These are phyloP conservation scores for Komagataea norvegica DNA, from an alignment of 1,139 yeast genomes.

Conservation along the genomic window DNA sequence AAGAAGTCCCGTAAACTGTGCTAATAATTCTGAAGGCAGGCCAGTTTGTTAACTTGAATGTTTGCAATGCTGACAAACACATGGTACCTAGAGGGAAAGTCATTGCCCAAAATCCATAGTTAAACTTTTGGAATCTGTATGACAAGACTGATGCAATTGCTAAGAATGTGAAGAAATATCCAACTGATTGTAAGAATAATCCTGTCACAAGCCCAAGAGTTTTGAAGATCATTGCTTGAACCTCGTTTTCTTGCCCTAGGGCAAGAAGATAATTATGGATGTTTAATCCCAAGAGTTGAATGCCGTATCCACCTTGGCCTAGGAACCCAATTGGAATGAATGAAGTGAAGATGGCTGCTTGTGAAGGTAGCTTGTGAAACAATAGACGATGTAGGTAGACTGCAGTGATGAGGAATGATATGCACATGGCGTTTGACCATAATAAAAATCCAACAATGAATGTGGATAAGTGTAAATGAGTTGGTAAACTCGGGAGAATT, in stretches of 20 bases:
- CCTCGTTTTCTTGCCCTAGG: conserved; percentile 10
- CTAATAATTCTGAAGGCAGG: conserved; percentile 56
- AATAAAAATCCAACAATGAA: conserved; percentile 50
- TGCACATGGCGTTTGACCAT: conserved; percentile 63
- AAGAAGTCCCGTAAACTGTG: conserved; percentile 51
- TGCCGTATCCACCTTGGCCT: conserved; percentile 79
- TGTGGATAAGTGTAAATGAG: conserved; percentile 44
- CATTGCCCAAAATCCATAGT: conserved; percentile 75
- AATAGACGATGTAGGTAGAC: conserved; percentile 57
- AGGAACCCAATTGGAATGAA: conserved; percentile 65
- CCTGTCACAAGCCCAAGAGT: conserved; percentile 32
- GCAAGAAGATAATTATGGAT: conserved; percentile 16
- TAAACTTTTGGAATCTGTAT: conserved; percentile 38
- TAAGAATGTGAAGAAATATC: conserved; percentile 57
- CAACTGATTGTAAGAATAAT: conserved; percentile 51
- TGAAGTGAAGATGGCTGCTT: conserved; percentile 41
- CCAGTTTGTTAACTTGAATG: conserved; percentile 43
- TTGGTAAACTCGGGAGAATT: conserved; percentile 43
- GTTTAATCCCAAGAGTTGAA: conserved; percentile 53
- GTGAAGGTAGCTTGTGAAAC: conserved; percentile 54
- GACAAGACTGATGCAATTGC: conserved; percentile 44
- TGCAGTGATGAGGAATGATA: conserved; percentile 54
- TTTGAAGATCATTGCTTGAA: conserved; percentile 23
- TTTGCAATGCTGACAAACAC: conserved; percentile 53
- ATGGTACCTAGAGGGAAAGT: conserved; percentile 90